Percentiles rank a stretch among this genome's conserved stretches.
Conservation (phyloP, 805 yeast genomes). For the Teunomyces kruisii region DNA sequence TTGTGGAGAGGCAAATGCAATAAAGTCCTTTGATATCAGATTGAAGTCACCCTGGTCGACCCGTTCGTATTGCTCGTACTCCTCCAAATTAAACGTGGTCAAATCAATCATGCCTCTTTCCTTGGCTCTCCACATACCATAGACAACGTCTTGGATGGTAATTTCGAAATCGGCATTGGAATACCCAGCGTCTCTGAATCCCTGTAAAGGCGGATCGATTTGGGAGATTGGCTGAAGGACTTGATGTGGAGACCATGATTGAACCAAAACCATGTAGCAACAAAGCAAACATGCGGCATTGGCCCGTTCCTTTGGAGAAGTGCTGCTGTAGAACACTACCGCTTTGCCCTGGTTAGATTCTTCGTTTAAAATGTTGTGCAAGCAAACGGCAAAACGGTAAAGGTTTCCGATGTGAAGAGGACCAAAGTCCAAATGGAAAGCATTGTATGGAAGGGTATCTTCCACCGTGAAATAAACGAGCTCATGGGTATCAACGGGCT, state of each 20-base stretch:
- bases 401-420: constrained; percentile 92
- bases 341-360: constrained; percentile 82
- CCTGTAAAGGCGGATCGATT: constrained; percentile 88
- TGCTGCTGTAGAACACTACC: constrained; percentile 84
- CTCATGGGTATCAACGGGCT: constrained; percentile 74
- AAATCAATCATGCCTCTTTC: constrained; percentile 86
- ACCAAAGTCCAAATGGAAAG: constrained; percentile 96
- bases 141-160: constrained; percentile 91
- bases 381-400: constrained; percentile 90
- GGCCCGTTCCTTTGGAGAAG: constrained; percentile 78
- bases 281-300: constrained; percentile 94
- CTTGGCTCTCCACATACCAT: constrained; percentile 97
- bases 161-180: constrained; percentile 92
- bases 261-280: constrained; percentile 92
- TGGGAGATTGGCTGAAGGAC: constrained; percentile 93
- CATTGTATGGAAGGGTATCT: constrained; percentile 85
- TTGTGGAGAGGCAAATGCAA: constrained; percentile 97
- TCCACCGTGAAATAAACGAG: constrained; percentile 89
- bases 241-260: constrained; percentile 98
- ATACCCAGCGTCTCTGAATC: constrained; percentile 96
- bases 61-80: constrained; percentile 89
- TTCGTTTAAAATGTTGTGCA: constrained; percentile 89
- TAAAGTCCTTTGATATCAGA: constrained; percentile 85
- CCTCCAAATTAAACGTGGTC: constrained; percentile 84
- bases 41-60: constrained; percentile 98